Evolutionary conservation across 352 stramenopile genomes (phyloP).

Genomic region (Pythium insidiosum): DNA sequence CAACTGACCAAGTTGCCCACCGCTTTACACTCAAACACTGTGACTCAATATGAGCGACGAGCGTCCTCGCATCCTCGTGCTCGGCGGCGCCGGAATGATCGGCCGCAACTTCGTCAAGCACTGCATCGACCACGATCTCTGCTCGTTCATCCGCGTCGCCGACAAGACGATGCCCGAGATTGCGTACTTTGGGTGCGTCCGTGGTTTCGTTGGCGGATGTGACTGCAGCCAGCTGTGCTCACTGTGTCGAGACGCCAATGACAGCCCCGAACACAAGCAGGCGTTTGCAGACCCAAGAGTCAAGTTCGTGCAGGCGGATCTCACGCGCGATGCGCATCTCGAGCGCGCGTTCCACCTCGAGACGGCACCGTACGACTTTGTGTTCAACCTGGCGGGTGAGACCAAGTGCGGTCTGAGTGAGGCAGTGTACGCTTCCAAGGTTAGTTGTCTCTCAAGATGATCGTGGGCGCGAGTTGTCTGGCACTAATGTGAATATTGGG

Average conservation of each 20-base stretch:
- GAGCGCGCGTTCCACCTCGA: slow-evolving; percentile 70
- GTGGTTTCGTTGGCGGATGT: not conserved
- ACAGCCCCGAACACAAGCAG: slow-evolving; percentile 34
- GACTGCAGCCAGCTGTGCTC: not conserved
- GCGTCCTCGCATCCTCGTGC: slow-evolving; percentile 63
- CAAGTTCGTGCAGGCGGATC: slow-evolving; percentile 73
- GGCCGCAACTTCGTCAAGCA: slow-evolving; percentile 84
- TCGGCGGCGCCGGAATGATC: slow-evolving; percentile 81
- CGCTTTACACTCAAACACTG: too few species aligned
- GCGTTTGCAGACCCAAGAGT: slow-evolving; percentile 65
- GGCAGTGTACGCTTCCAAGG: slow-evolving; percentile 72
- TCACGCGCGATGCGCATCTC: slow-evolving; percentile 73
- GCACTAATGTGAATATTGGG: not conserved
- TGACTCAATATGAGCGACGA: slow-evolving; percentile 9
- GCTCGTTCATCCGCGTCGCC: slow-evolving; percentile 59
- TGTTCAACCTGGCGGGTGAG: slow-evolving; percentile 81
- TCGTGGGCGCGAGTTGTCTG: not conserved
- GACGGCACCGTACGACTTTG: slow-evolving; percentile 70
- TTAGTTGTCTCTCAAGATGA: not conserved
- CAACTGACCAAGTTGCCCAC: too few species aligned
- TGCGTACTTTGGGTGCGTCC: slow-evolving; percentile 68
- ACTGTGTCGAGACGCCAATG: too few species aligned
- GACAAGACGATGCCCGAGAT: slow-evolving; percentile 87
- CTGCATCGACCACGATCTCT: slow-evolving; percentile 61
- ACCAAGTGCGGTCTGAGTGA: slow-evolving; percentile 76